Base-by-base conservation (phyloP, 1,139 yeast species). In the Nakaseomyces delphensis region DNA sequence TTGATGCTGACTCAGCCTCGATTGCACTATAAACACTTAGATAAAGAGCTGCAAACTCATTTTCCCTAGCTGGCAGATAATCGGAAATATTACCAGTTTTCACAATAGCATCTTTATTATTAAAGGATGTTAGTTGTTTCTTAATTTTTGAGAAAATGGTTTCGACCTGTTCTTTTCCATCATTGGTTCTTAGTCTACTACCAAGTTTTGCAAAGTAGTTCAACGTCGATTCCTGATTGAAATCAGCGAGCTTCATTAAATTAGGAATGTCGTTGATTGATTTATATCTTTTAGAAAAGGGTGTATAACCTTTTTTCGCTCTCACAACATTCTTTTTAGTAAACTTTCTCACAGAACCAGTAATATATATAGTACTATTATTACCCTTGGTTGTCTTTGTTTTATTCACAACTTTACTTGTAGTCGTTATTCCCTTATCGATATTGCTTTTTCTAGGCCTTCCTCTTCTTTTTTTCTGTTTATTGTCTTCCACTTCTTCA, bases 31-130 rank as follows among this genome's bases (percentile, higher is more conserved):
- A 91, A n/a, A 91, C 62, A 39, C 79, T 77, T 42, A 76, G 62
- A 58, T 79, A 83, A 7, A 91, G 67, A 44, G 80, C 74, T n/a
- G 80, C 74, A 59, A 83, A 87, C 59, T 91, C 96, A 28, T 76
- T 75, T 50, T 87, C 97, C 48, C 99, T 73, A 47, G 97, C 89
- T 0, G 96, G 97, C 40, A 91, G 67, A 20, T 52, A 53, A 19
- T 57, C 57, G 20, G 51, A 54, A 36, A 59, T 54, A 43, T 55
- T 49, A 8, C 52, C 48, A 3, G 60, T 49, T 42, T 57, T 55
- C 13, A 59, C 48, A 38, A 58, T 52, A 35, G 52, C 59, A 38
- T 58, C 63, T 43, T 54, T 60, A 15, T 56, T 57, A 42, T 57
- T 59, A 24, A 61, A 56, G 2, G 64, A 59, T 43, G 58, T 54